Percentiles rank a stretch among this genome's conserved stretches.
These are phyloP conservation scores for Kwoniella sp. DNA, from an alignment of 768 basidiomycete genomes.

Conservation along the genomic window DNA sequence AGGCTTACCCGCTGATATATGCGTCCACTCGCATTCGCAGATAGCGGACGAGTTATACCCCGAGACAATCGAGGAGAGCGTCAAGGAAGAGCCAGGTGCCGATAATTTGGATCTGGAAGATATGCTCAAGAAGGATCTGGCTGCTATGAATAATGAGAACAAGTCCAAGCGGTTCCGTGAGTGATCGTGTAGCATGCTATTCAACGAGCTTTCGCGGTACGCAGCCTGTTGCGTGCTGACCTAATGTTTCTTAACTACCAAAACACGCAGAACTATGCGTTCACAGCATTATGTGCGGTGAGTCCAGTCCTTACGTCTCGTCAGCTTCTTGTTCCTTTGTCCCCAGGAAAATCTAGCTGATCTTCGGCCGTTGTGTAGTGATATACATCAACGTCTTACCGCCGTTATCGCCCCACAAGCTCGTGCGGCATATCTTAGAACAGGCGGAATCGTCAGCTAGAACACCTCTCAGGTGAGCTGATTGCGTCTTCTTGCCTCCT, in stretches of 20 bases:
- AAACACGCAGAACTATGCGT: slow-evolving; percentile 34
- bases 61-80: slow-evolving; percentile 31
- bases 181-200: background rate
- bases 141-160: slow-evolving; percentile 24
- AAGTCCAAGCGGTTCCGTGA: slow-evolving; percentile 46
- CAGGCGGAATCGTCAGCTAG: slow-evolving; percentile 36
- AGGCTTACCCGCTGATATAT: no score
- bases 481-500: background rate
- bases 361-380: slow-evolving; percentile 24
- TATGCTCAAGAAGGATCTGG: slow-evolving; percentile 42
- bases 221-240: background rate
- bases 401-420: slow-evolving; percentile 33
- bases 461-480: slow-evolving; percentile 36
- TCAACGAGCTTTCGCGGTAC: no score
- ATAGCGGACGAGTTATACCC: slow-evolving; percentile 46
- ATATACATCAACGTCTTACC: slow-evolving; percentile 42
- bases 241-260: slow-evolving; percentile 7
- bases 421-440: slow-evolving; percentile 39
- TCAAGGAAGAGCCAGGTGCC: slow-evolving; percentile 18
- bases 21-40: slow-evolving; percentile 13
- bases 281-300: slow-evolving; percentile 45
- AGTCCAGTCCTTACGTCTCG: slow-evolving; percentile 7
- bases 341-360: no score
- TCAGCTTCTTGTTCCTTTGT: background rate
- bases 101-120: slow-evolving; percentile 42